Evolutionary conservation across 495 filamentous ascomycete species (phyloP).

Genomic region (Trypethelium eluteriae): DNA sequence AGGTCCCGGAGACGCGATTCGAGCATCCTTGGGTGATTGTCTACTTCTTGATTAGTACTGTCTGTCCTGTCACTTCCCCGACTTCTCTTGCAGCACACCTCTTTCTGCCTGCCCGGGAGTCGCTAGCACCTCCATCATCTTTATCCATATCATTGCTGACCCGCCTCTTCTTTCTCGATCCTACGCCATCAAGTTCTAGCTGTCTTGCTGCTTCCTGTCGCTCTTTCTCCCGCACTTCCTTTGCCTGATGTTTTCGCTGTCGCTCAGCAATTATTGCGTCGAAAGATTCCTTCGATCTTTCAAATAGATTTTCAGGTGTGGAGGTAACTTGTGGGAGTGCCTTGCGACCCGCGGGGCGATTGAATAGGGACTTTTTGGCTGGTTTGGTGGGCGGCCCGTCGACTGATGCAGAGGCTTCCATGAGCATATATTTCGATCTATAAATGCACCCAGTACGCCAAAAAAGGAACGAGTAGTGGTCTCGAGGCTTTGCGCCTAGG

Average conservation of each 20-base stretch:
- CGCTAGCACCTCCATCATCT: slow-evolving; percentile 17
- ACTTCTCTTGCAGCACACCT: background rate
- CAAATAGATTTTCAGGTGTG: slow-evolving; percentile 51
- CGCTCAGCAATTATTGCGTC: slow-evolving; percentile 52
- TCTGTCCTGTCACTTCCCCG: background rate
- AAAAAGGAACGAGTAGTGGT: too few species aligned
- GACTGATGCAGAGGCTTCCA: background rate
- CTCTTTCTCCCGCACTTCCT: slow-evolving; percentile 29
- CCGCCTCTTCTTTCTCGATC: slow-evolving; percentile 25
- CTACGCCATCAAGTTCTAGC: background rate
- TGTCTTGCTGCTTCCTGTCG: slow-evolving; percentile 19
- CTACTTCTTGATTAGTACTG: background rate
- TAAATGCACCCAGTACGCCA: background rate
- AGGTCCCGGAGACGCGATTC: background rate
- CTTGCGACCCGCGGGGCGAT: slow-evolving; percentile 53
- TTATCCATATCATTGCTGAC: slow-evolving; percentile 22
- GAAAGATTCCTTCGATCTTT: slow-evolving; percentile 57
- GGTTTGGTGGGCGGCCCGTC: slow-evolving; percentile 16
- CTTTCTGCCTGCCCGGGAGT: slow-evolving; percentile 13
- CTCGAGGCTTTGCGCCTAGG: too few species aligned
- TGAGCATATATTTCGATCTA: background rate
- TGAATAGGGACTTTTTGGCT: slow-evolving; percentile 57
- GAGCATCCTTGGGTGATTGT: background rate
- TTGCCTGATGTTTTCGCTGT: slow-evolving; percentile 36
- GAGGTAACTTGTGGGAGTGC: slow-evolving; percentile 28